Evolutionary conservation across 2,329 filamentous ascomycete species (phyloP).

Genomic region (Pyricularia grisea): DNA sequence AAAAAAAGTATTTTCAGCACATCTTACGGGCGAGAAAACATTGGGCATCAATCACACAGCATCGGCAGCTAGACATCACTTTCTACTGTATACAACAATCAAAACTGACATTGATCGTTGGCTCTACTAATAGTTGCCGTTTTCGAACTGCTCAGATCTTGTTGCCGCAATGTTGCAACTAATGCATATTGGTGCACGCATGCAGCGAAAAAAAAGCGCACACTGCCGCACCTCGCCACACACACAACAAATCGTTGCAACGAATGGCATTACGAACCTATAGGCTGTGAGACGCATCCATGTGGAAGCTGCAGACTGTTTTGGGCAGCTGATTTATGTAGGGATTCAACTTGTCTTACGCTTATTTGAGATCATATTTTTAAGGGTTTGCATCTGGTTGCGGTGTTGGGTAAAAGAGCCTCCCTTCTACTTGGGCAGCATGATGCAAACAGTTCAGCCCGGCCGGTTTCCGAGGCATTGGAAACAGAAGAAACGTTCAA

Average conservation of each 20-base stretch:
- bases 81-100: neutral
- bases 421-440: neutral
- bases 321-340: neutral
- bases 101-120: neutral
- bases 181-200: neutral
- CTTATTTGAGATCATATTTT: neutral
- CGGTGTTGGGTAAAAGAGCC: neutral
- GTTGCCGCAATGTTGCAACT: neutral
- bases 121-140: neutral
- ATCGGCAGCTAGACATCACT: neutral
- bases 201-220: neutral
- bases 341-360: neutral
- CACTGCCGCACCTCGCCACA: neutral
- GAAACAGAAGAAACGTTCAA: neutral
- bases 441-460: neutral
- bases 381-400: neutral
- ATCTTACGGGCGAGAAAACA: neutral
- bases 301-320: neutral
- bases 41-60: neutral
- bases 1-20: neutral
- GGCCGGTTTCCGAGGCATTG: neutral
- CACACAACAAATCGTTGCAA: neutral
- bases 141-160: neutral
- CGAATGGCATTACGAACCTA: neutral
- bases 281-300: neutral